These are phyloP conservation scores for Cercophora samala DNA, from an alignment of 495 filamentous ascomycete genomes.

Conservation along the genomic window DNA sequence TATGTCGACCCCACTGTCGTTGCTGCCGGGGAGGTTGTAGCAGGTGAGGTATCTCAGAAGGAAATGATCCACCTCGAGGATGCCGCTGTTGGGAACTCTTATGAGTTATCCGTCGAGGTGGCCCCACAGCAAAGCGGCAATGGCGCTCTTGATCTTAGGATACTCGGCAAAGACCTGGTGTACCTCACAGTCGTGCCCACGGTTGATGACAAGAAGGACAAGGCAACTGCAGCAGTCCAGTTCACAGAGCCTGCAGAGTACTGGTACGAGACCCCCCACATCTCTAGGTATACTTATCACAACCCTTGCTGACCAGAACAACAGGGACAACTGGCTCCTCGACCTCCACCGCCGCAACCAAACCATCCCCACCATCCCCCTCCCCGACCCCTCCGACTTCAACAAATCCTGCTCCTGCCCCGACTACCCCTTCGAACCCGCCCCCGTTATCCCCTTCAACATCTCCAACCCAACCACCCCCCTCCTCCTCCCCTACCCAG, in stretches of 20 bases:
- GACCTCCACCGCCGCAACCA: slow-evolving; percentile 2
- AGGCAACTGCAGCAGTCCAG: neutral
- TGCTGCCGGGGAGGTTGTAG: neutral
- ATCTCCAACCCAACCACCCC: neutral
- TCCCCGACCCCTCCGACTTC: neutral
- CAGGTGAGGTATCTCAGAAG: neutral
- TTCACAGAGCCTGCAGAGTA: slow-evolving; percentile 7
- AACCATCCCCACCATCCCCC: slow-evolving; percentile 1
- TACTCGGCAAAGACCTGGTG: neutral
- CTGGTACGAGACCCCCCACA: neutral
- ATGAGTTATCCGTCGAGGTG: neutral
- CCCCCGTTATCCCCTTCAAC: neutral
- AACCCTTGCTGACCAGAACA: neutral
- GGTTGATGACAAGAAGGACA: neutral
- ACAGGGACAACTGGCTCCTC: slow-evolving; percentile 8
- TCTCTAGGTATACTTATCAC: neutral
- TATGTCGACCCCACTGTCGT: neutral
- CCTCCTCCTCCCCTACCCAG: neutral
- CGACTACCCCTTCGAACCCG: neutral
- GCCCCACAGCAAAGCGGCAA: neutral
- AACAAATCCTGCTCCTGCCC: neutral
- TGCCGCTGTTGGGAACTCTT: neutral
- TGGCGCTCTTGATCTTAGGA: neutral
- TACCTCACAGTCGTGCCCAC: neutral
- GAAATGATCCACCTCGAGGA: slow-evolving; percentile 1